Conservation (phyloP, 805 yeast genomes). For the Candida andamanensis region DNA sequence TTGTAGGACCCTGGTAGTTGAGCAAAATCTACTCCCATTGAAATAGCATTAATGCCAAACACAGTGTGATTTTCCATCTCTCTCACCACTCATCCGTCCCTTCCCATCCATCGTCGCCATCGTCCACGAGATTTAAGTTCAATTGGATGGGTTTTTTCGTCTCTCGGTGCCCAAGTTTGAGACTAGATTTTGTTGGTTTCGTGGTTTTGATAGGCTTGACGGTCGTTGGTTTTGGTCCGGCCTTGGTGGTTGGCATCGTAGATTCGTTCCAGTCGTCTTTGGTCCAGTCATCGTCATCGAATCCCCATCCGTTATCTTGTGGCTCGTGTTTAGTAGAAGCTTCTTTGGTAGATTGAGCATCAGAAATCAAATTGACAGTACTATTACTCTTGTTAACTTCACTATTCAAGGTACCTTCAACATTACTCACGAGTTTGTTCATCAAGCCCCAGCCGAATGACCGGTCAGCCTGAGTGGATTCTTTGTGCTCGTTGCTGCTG, state of each 20-base stretch:
- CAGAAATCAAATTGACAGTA: slow-evolving; percentile 6
- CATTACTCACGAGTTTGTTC: slow-evolving; percentile 26
- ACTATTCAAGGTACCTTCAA: slow-evolving; percentile 31
- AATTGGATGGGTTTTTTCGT: slow-evolving; percentile 20
- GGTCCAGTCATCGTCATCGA: slow-evolving; percentile 28
- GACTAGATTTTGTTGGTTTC: slow-evolving; percentile 12
- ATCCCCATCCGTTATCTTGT: too few species aligned
- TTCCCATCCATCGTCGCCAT: slow-evolving; percentile 29
- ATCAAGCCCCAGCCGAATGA: slow-evolving; percentile 29
- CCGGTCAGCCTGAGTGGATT: slow-evolving; percentile 5
- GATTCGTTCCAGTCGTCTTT: slow-evolving; percentile 4
- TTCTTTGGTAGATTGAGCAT: slow-evolving; percentile 2
- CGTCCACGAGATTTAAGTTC: slow-evolving; percentile 21
- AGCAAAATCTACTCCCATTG: slow-evolving; percentile 59
- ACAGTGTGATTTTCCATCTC: neutral
- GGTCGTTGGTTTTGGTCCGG: slow-evolving; percentile 1
- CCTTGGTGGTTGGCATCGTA: slow-evolving; percentile 2
- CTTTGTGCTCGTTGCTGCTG: slow-evolving; percentile 14
- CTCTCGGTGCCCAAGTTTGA: slow-evolving; percentile 19
- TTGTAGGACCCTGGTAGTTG: slow-evolving; percentile 68
- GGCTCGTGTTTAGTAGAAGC: too few species aligned
- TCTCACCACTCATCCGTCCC: slow-evolving; percentile 15
- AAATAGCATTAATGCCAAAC: slow-evolving; percentile 18
- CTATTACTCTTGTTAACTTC: slow-evolving; percentile 22
- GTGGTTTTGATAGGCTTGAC: slow-evolving; percentile 3